phyloP scores from a whole-genome alignment of 345 rosid genomes.

The Melaleuca alternifolia region DNA sequence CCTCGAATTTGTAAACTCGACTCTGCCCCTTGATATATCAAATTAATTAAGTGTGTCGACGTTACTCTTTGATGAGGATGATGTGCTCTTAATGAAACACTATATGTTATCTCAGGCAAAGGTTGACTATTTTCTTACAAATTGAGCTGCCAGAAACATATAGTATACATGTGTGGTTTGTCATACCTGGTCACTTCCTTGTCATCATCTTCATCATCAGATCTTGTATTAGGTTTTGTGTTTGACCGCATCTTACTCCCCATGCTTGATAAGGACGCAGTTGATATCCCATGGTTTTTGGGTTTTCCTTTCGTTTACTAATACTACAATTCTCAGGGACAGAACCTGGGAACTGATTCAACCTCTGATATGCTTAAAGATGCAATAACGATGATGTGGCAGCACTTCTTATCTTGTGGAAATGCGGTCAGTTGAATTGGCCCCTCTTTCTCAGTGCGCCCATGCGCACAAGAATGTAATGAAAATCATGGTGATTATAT shows the following conservation, averaged over 20 bases:
- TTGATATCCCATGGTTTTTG: background rate
- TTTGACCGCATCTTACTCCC: background rate
- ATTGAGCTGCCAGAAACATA: background rate
- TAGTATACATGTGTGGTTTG: background rate
- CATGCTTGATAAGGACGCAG: background rate
- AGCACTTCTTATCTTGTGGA: slow-evolving; percentile 13
- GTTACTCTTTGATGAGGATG: background rate
- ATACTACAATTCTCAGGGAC: slow-evolving; percentile 10
- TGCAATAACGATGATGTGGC: slow-evolving; percentile 30
- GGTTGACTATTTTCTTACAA: background rate
- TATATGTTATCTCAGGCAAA: background rate
- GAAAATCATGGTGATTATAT: background rate
- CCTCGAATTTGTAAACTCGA: background rate
- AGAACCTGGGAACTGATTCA: slow-evolving; percentile 1
- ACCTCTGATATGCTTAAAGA: slow-evolving; percentile 20
- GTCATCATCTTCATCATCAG: background rate
- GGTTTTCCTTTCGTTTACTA: background rate
- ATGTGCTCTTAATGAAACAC: background rate
- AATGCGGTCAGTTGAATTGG: background rate
- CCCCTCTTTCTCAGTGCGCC: background rate
- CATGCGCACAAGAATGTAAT: background rate
- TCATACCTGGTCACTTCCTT: background rate
- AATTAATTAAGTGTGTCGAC: background rate
- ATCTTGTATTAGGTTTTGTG: background rate
- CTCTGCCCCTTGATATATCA: background rate